These are phyloP conservation scores for Cryptococcus sp. DNA, from an alignment of 1,284 basidiomycete genomes.

Conservation along the genomic window DNA sequence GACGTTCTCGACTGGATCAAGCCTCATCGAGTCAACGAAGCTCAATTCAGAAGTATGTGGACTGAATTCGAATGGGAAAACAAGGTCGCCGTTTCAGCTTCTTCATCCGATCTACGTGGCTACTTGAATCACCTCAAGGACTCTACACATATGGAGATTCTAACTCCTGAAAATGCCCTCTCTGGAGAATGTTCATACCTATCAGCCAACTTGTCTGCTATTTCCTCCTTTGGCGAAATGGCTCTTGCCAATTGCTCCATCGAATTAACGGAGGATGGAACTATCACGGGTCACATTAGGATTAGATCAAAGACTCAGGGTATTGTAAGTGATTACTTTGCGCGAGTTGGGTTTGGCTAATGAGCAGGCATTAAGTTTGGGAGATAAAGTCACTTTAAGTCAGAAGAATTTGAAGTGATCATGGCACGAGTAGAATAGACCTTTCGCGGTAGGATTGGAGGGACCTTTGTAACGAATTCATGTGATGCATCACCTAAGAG, in stretches of 20 bases:
- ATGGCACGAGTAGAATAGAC: not conserved
- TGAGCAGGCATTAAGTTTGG: slow-evolving; percentile 9
- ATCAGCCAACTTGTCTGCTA: slow-evolving; percentile 88
- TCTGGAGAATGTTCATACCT: slow-evolving; percentile 92
- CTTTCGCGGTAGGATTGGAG: not conserved
- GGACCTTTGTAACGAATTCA: not conserved
- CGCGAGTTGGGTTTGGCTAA: not conserved
- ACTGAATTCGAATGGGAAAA: slow-evolving; percentile 98
- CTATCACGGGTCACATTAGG: slow-evolving; percentile 82
- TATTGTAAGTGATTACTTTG: slow-evolving; percentile 1
- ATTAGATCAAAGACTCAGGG: slow-evolving; percentile 87
- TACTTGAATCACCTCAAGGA: slow-evolving; percentile 89
- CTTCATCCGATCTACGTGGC: slow-evolving; percentile 71
- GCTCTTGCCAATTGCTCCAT: slow-evolving; percentile 94
- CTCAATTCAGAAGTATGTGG: slow-evolving; percentile 96
- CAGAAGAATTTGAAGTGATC: slow-evolving; percentile 9
- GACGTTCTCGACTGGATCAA: slow-evolving; percentile 99
- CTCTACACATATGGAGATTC: slow-evolving; percentile 89
- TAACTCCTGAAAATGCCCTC: slow-evolving; percentile 88
- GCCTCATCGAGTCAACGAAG: slow-evolving; percentile 91
- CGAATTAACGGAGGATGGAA: slow-evolving; percentile 78
- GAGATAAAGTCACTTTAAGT: slow-evolving; percentile 19
- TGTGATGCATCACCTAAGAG: not conserved
- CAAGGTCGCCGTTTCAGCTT: slow-evolving; percentile 83
- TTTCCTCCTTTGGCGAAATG: slow-evolving; percentile 92